These are phyloP conservation scores for Aureobasidium sp. DNA, from an alignment of 2,329 filamentous ascomycete species.

Conservation along the genomic window DNA sequence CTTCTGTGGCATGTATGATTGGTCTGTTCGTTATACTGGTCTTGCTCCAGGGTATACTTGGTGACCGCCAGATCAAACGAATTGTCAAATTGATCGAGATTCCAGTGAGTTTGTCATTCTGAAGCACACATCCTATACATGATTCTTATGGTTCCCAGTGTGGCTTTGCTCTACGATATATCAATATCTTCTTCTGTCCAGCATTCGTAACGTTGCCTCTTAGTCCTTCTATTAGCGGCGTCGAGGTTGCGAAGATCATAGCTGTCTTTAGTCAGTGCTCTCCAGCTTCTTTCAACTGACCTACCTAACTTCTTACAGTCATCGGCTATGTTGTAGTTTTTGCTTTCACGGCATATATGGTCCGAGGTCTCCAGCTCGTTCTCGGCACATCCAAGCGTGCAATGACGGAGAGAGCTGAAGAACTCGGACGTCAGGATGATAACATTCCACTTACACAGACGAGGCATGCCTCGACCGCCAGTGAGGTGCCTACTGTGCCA, in stretches of 20 bases:
- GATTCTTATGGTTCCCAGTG: constrained; percentile 31
- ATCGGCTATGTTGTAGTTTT: constrained; percentile 48
- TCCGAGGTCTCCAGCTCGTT: constrained; percentile 44
- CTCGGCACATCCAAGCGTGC: constrained; percentile 45
- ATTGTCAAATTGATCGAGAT: constrained; percentile 45
- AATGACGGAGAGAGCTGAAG: constrained; percentile 43
- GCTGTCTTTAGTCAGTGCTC: constrained; percentile 45
- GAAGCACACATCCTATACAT: constrained; percentile 15
- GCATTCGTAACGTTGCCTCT: constrained; percentile 52
- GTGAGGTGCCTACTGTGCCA: constrained; percentile 1
- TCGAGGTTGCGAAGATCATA: constrained; percentile 51
- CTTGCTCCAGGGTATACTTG: constrained; percentile 38
- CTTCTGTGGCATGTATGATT: constrained; percentile 51
- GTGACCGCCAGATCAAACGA: constrained; percentile 39
- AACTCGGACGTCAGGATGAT: constrained; percentile 37
- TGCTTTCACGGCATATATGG: constrained; percentile 45
- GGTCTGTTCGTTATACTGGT: constrained; percentile 45
- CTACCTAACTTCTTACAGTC: constrained; percentile 29
- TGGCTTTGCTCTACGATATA: constrained; percentile 50
- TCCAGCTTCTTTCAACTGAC: not conserved
- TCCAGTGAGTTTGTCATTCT: constrained; percentile 32
- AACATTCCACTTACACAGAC: constrained; percentile 37
- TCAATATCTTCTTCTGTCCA: constrained; percentile 51
- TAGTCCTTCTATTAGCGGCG: constrained; percentile 43
- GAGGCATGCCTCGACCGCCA: constrained; percentile 10